phyloP scores from a whole-genome alignment of 306 rosid genomes.

The Argentina anserina region DNA sequence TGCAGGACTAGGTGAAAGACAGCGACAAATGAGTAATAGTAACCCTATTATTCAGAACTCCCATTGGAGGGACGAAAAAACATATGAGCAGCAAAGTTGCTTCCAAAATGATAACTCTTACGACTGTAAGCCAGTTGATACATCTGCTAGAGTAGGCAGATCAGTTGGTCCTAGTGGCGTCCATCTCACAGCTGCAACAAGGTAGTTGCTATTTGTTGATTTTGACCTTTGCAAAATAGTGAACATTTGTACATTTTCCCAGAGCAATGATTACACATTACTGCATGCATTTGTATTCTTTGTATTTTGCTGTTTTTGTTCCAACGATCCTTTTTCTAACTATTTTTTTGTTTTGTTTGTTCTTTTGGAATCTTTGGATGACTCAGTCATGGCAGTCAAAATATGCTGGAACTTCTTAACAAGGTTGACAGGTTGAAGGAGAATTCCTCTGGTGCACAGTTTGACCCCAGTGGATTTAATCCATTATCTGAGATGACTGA shows the following conservation, averaged over 20 bases:
- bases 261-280: background rate
- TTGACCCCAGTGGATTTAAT: slow-evolving; percentile 30
- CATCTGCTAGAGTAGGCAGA: slow-evolving; percentile 27
- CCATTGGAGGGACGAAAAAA: slow-evolving; percentile 29
- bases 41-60: slow-evolving; percentile 30
- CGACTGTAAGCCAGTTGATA: slow-evolving; percentile 15
- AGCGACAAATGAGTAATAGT: slow-evolving; percentile 29
- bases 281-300: background rate
- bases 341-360: slow-evolving; percentile 3
- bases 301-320: background rate
- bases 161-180: slow-evolving; percentile 26
- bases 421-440: slow-evolving; percentile 41
- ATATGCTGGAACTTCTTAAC: slow-evolving; percentile 43
- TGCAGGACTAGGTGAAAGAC: slow-evolving; percentile 21
- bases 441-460: slow-evolving; percentile 19
- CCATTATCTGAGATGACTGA: slow-evolving; percentile 30
- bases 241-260: background rate
- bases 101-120: slow-evolving; percentile 27
- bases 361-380: slow-evolving; percentile 9
- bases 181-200: slow-evolving; percentile 25
- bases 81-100: slow-evolving; percentile 37
- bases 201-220: slow-evolving; percentile 29
- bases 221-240: background rate
- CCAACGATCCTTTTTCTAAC: background rate
- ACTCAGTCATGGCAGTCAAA: slow-evolving; percentile 34